A percentile compares a stretch with the other conserved stretches of the same genome.
Evolutionary conservation across 495 filamentous ascomycete species (phyloP).

Genomic region (Astrocystis sublimbata): DNA sequence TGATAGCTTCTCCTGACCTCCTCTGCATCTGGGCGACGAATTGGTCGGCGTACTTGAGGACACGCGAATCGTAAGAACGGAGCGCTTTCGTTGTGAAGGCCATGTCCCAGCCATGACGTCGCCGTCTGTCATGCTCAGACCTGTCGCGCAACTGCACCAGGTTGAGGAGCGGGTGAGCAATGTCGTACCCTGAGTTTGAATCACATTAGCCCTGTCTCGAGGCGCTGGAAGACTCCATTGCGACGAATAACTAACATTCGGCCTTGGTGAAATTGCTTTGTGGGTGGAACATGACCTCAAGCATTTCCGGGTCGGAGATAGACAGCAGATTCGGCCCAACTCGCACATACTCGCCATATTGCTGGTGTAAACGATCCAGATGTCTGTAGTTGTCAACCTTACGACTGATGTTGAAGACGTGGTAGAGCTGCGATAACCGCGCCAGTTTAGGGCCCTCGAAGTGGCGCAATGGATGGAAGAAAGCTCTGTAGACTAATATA

Average conservation of each 20-base stretch:
- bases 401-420: slow-evolving; percentile 21
- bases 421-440: slow-evolving; percentile 41
- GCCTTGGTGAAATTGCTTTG: slow-evolving; percentile 16
- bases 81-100: slow-evolving; percentile 16
- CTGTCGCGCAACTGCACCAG: slow-evolving; percentile 16
- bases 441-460: slow-evolving; percentile 49
- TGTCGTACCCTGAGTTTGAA: slow-evolving; percentile 13
- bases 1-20: slow-evolving; percentile 26
- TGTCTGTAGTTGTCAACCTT: slow-evolving; percentile 35
- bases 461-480: slow-evolving; percentile 47
- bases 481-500: slow-evolving; percentile 47
- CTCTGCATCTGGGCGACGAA: slow-evolving; percentile 16
- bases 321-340: slow-evolving; percentile 34
- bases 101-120: slow-evolving; percentile 16
- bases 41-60: slow-evolving; percentile 17
- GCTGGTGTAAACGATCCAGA: slow-evolving; percentile 32
- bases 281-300: slow-evolving; percentile 26
- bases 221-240: not conserved
- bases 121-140: slow-evolving; percentile 12
- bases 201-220: not conserved
- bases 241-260: slow-evolving; percentile 3
- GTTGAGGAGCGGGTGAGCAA: slow-evolving; percentile 16
- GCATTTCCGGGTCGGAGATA: slow-evolving; percentile 21
- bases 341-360: slow-evolving; percentile 44
- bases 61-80: slow-evolving; percentile 13